Base-by-base conservation (phyloP, 2,329 filamentous ascomycete genomes). In the Pyricularia sp. region DNA sequence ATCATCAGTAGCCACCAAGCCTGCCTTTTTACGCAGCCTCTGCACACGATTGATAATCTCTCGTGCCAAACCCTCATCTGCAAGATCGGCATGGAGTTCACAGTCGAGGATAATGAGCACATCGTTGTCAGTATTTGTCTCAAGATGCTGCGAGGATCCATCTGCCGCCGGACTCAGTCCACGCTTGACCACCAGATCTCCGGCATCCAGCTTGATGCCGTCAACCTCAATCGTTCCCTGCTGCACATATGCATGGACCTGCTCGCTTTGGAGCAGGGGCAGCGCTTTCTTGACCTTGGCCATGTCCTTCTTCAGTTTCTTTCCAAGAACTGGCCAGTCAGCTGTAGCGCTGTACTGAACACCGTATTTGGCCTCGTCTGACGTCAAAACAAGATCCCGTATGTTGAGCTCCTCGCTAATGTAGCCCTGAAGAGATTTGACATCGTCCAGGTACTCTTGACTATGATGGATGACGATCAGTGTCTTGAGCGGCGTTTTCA, bases 241-340 rank as follows among this genome's bases (percentile, higher is more conserved):
- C 57, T 83, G 78, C 55, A 94, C 80, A 74, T 92, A 99, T 53
- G 80, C 78, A 74, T 93, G 90, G 67, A 96, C 91, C 69, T 96
- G 84, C 12, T 90, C 86, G 69, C 88, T 93, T 24, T 84, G 89
- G 62, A 99, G 80, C 53, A 78, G 81, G 6, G 93, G 93, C 60
- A 99, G 79, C 2, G 90, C 92, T 78, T 93, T 96, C 81, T 96
- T 96, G 70, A 97, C 92, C 73, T 89, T 91, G 69, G 87, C 86
- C 69, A 92, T 90, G 72, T 97, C 93, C 78, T 96, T 97, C 82
- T 96, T 96, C 70, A 97, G 83, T 79, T 97, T 97, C 84, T 96
- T 96, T 69, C 94, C 94, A 19, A 99, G 82, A 2, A 90, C 89
- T 16, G 94, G 92, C 89, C 94, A 97, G 76, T 99, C 94, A 8